Evolutionary conservation across 331 rosid genomes (phyloP), one percentile per base, ranked within the genome.

Genomic region (Quercus lobata): DNA sequence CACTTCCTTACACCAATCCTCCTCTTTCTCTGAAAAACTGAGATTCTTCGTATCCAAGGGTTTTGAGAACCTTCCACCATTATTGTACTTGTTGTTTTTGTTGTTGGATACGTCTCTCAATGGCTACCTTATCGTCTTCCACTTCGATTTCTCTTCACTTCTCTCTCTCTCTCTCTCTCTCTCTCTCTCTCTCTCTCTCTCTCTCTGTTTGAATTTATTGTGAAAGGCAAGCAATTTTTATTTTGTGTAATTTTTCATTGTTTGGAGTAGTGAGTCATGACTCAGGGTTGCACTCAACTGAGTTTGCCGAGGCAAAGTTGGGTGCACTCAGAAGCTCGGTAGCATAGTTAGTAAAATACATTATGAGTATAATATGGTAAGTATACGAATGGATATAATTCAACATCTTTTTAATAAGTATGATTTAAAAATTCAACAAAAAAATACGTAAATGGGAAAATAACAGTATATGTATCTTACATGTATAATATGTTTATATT

Each of bases 21-120:
- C 58, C 41, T 74, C 58, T 58, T 54, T 44, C 69, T 61, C 76
- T 19, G n/a, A 34, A 24, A n/a, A 73, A 56, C 16, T 79, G 41
- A 35, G 41, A 35, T 58, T 81, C 65, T 73, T 81, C 57, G 46
- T 57, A 77, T 35, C 27, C 44, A 56, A 4, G 8, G 79, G 57
- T 75, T 79, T 82, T n/a, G 66, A 80, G 76, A 65, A 54, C 57
- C 75, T 79, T 75, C 84, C 37, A 14, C 69, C 73, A 44, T 69
- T 78, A 29, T 76, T 49, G 54, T 11, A 2, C 4, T 35, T 7
- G 9, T 6, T 6, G 9, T 35, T 35, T 34, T 34, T 34, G 37
- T 62, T 77, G 82, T 88, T 90, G 8, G 87, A 76, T 1, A 91
- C 21, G 34, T 87, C 89, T 71, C 32, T 78, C 75, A 87, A 54